Evolutionary conservation across 257 asterid species (phyloP).

Genomic region (Sherardia arvensis): DNA sequence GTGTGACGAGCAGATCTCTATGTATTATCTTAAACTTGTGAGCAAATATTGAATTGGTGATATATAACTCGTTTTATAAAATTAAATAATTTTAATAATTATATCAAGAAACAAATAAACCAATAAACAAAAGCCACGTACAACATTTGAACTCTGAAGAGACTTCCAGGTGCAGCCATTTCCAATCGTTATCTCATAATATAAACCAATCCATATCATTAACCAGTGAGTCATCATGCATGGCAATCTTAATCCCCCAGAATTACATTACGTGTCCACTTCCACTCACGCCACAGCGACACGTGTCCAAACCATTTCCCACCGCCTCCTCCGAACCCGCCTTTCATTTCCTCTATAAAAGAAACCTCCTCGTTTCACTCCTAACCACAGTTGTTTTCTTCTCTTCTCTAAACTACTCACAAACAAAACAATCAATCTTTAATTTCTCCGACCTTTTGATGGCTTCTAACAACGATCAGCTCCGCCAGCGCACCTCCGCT

Average conservation of each 20-base stretch:
- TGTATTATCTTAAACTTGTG: too few relatives aligned
- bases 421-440: neutral
- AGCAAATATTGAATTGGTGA: too few relatives aligned
- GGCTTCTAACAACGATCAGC: slow-evolving; percentile 24
- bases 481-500: slow-evolving; percentile 43
- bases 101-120: too few relatives aligned
- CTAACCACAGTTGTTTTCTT: neutral
- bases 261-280: neutral
- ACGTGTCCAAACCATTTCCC: neutral
- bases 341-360: neutral
- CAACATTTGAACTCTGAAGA: neutral
- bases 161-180: neutral
- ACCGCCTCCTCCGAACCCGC: neutral
- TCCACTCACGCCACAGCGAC: neutral
- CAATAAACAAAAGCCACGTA: too few relatives aligned
- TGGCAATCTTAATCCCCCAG: neutral
- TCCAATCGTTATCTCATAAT: neutral
- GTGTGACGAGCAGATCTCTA: too few relatives aligned
- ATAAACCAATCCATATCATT: neutral
- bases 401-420: neutral
- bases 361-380: slow-evolving; percentile 16
- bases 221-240: neutral
- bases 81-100: too few relatives aligned
- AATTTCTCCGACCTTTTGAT: slow-evolving; percentile 21
- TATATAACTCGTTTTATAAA: too few relatives aligned